A percentile compares a stretch with the other conserved stretches of the same genome.
These are phyloP conservation scores for Pseudoperonospora humuli DNA, from an alignment of 352 stramenopile genomes.

Conservation along the genomic window DNA sequence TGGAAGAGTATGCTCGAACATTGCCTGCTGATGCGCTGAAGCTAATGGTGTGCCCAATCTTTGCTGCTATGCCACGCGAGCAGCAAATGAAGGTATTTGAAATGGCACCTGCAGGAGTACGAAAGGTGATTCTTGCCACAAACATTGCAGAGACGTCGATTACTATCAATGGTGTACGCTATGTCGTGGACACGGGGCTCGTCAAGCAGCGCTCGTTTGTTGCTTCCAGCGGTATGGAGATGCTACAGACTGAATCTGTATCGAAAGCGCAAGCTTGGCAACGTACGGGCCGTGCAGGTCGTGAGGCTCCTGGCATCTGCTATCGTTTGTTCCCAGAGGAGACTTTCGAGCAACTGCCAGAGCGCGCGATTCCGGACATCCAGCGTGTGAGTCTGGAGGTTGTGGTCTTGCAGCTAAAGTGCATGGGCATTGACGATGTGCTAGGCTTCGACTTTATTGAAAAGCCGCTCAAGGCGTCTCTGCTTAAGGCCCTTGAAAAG, in stretches of 20 bases:
- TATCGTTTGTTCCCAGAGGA: slow-evolving; percentile 82
- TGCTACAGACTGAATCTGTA: slow-evolving; percentile 78
- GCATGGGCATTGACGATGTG: slow-evolving; percentile 80
- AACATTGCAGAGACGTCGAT: slow-evolving; percentile 98
- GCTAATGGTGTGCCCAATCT: slow-evolving; percentile 92
- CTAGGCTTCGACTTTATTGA: slow-evolving; percentile 87
- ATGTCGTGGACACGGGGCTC: slow-evolving; percentile 81
- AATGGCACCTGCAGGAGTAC: slow-evolving; percentile 53
- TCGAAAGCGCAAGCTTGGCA: slow-evolving; percentile 90
- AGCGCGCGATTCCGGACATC: slow-evolving; percentile 75
- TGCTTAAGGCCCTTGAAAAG: slow-evolving; percentile 80
- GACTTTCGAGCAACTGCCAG: slow-evolving; percentile 73
- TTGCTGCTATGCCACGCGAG: slow-evolving; percentile 91
- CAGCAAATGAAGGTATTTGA: slow-evolving; percentile 94
- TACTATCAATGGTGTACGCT: slow-evolving; percentile 96
- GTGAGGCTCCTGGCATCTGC: slow-evolving; percentile 73
- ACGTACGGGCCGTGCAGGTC: slow-evolving; percentile 80
- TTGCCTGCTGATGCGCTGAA: slow-evolving; percentile 63
- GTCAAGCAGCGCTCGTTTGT: slow-evolving; percentile 86
- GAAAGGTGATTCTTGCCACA: slow-evolving; percentile 93
- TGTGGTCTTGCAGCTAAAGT: slow-evolving; percentile 81
- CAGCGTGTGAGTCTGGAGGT: slow-evolving; percentile 82
- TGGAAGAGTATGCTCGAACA: slow-evolving; percentile 77
- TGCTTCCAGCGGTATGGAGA: slow-evolving; percentile 84
- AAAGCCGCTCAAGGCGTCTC: slow-evolving; percentile 60